Evolutionary conservation across 257 asterid species (phyloP), one percentile per base, ranked within the genome.

Genomic region (Euphrasia confusa): DNA sequence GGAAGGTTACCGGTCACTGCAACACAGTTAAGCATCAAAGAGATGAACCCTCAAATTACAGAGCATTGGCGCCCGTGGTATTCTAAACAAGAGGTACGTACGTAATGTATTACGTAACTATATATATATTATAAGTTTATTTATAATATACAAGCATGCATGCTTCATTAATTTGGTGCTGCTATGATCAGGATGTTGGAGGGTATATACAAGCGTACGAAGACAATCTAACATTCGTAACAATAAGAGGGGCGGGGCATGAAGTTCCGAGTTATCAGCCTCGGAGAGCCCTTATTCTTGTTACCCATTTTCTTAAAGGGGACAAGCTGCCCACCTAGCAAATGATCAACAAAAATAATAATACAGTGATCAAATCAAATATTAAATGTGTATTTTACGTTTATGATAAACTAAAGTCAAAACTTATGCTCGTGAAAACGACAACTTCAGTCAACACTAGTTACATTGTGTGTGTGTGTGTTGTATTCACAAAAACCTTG

Each of bases 181-280:
- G 24, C 24, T 5, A 3, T 39, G 11, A 17, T 10, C 47, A 35
- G 1, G 40, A 87, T 88, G 94, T 87, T 45, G 95, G 90, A 58
- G 95, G 96, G 30, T 88, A 78, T 17, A 68, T 83, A 39, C 81
- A 89, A 77, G 76, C 68, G 7, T 89, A 85, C 24, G 54, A 73
- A 50, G 78, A 79, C 1, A 71, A 83, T 35, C 18, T 88, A 49
- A 82, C 90, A 68, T 83, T 89, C 79, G 85, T 83, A 0, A 89
- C 88, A 2, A 84, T 86, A 0, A 73, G 90, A 79, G 95, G 84
- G 14, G 96, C 96, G 45, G 96, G 96, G 10, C 96, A 89, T 75
- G 87, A 86, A 76, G 96, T 84, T 33, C 95, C 96, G 5, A 86
- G 93, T 75, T 89, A 66, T 56, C 77, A 81, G 63, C 90, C 96